Evolutionary conservation across 164 flowering plant species (phyloP), one percentile per base, ranked within the genome.

Genomic region (Amborella trichopoda): DNA sequence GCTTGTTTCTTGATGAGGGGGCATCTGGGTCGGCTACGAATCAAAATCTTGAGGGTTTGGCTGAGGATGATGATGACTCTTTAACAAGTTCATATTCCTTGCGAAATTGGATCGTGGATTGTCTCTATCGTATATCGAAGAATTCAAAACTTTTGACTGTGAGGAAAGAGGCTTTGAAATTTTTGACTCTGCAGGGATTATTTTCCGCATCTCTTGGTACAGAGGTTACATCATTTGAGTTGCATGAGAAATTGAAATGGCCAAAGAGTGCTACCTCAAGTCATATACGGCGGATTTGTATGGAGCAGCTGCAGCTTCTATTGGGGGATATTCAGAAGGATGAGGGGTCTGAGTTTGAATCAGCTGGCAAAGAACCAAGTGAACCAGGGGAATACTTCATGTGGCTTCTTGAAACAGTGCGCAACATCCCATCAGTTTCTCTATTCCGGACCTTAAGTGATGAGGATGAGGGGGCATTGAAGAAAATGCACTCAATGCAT

Each of bases 21-120:
- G 61, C 96, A 49, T 86, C 94, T 2, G 98, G 84, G 63, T 94
- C 87, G 72, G 82, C 99, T 40, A 82, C 91, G 3, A 94, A 88
- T 72, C 91, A 88, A 58, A 85, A 79, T 62, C 81, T 94, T 8
- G 99, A 88, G 59, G 64, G 73, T 13, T 91, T 83, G 51, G 77
- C 84, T 9, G 13, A 58, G 3, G 91, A 79, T 64, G 95, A 82
- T 40, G 88, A 79, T 61, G 87, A 59, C 13, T 37, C 61, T 20
- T 28, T 45, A 17, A 81, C 77, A 48, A 73, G 27, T 61, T 37
- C 76, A 30, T 91, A 85, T 46, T 62, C 62, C 60, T 38, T 93
- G 59, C 84, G 68, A 67, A 72, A 65, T 58, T 93, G 99, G 99
- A 61, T 93, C 38, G 43, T 93, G 3, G 95, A 93, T 46, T 80